Evolutionary conservation across 2,329 filamentous ascomycete genomes (phyloP), one percentile per base, ranked within the genome.

Genomic region (Colletotrichum sp.): DNA sequence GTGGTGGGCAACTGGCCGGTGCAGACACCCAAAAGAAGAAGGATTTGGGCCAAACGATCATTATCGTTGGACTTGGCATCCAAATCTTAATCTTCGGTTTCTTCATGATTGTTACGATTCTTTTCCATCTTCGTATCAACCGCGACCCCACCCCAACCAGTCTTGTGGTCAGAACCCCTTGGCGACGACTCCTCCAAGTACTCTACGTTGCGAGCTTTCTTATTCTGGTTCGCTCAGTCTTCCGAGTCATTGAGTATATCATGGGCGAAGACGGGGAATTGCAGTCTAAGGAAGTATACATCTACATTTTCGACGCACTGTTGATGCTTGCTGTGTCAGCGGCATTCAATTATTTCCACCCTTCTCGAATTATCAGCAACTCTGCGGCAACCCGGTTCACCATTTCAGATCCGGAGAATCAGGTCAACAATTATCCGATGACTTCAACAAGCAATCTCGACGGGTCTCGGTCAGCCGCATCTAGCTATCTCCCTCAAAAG

Each of bases 11-110:
- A 22, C 68, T 83, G 11, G 78, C 80, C 11, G 52, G 67, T n/a
- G 80, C 76, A 64, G 78, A 85, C 15, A 39, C 11, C 5, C 34
- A 27, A 34, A 52, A 44, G 6, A n/a, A 61, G 6, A 69, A 48
- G 75, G 36, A 66, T n/a, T 78, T 79, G 4, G 88, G 87, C 22
- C 83, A 89, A 74, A 84, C 86, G 16, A 82, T 91, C 48, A 87
- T 92, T 6, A 80, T 92, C 11, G 87, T 80, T 3, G 90, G 90
- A 3, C 81, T 93, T 3, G 81, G 87, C 22, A 81, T 92, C 15
- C 90, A 92, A 78, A 85, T 92, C n/a, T 39, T 89, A 13, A 87
- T 90, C 71, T 91, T 92, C 71, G 84, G 84, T 3, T 84, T 91
- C 68, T 92, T 92, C 79, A 83, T 91, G 44, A 64, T 87, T 3